A percentile compares a stretch with the other conserved stretches of the same genome.
phyloP scores from a whole-genome alignment of 2,329 filamentous ascomycete species.

The Monosporascus ibericus region DNA sequence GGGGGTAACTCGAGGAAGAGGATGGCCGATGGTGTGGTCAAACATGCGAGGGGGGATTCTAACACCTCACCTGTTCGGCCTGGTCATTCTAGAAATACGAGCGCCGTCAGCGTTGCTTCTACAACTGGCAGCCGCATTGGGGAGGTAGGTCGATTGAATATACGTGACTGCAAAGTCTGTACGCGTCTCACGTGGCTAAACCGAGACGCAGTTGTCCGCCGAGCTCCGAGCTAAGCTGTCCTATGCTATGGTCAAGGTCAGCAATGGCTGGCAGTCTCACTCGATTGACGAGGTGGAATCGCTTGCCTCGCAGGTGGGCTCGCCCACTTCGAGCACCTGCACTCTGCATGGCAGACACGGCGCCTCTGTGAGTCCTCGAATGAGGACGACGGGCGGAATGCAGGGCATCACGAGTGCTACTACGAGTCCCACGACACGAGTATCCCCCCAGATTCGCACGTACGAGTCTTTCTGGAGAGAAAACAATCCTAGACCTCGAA shows the following conservation, averaged over 20 bases:
- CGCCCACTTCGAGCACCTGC: constrained; percentile 54
- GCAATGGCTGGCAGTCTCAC: constrained; percentile 79
- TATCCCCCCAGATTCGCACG: constrained; percentile 22
- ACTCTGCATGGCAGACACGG: constrained; percentile 46
- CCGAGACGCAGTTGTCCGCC: constrained; percentile 21
- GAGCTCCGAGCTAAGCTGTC: constrained; percentile 79
- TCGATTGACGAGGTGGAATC: constrained; percentile 73
- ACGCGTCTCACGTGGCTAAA: constrained; percentile 15
- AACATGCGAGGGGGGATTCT: constrained; percentile 37
- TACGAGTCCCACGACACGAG: constrained; percentile 21
- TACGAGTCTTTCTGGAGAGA: constrained; percentile 42
- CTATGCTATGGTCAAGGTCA: constrained; percentile 91
- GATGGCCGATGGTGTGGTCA: constrained; percentile 70
- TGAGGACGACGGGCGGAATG: constrained; percentile 31
- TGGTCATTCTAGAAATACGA: constrained; percentile 66
- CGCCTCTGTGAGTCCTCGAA: constrained; percentile 49
- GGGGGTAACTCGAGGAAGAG: constrained; percentile 55
- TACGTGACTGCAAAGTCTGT: constrained; percentile 4
- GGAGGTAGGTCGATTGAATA: constrained; percentile 53
- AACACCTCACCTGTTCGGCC: constrained; percentile 41
- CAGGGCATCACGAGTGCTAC: constrained; percentile 26
- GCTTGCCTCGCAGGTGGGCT: constrained; percentile 62
- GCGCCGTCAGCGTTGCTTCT: constrained; percentile 56
- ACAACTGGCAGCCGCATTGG: constrained; percentile 66
- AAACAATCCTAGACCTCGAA: constrained; percentile 29